Evolutionary conservation across 805 yeast genomes (phyloP), one percentile per base, ranked within the genome.

Genomic region (Yarrowia sp.): DNA sequence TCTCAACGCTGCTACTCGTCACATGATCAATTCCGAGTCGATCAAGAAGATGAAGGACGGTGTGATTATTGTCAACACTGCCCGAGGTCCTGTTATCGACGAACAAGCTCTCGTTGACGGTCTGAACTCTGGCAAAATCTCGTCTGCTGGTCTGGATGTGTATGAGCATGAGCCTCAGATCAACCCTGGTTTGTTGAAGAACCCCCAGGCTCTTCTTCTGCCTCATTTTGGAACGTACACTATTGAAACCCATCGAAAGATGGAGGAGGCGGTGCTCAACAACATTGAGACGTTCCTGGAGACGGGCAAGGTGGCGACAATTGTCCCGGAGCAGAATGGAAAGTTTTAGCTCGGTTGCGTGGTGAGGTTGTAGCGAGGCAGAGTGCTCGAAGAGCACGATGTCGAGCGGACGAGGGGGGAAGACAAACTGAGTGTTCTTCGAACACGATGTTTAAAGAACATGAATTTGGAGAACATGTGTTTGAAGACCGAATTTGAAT

Each of bases 221-320:
- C 89, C 89, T 15, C 89, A 86, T 72, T 82, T 83, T 78, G 82
- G 82, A 26, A 78, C 80, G 2, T 75, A 73, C 61, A 75, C 81
- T 16, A 65, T 49, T 8, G 77, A 82, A 32, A 74, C 81, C 2
- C 85, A 88, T 74, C 79, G 81, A 72, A 84, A 84, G 73, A 90
- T 93, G 97, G 97, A 92, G 79, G 87, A 85, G 72, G 86, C 85
- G 76, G 91, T 88, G 32, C 86, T 90, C 32, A 83, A 83, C 45
- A 94, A 93, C 77, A 86, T 90, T 9, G 79, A 80, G 52, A 77
- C 81, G 12, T 87, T 80, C 65, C 75, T 90, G 35, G 77, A 80
- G 16, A 84, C 87, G 0, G 97, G 97, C 7, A 87, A 86, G 76
- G 91, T 94, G 9, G 77, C 84, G 69, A 82, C 90, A 0, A 78